Base-by-base conservation (phyloP, 2,329 filamentous ascomycete species). In the Trichoderma citrinoviride region DNA sequence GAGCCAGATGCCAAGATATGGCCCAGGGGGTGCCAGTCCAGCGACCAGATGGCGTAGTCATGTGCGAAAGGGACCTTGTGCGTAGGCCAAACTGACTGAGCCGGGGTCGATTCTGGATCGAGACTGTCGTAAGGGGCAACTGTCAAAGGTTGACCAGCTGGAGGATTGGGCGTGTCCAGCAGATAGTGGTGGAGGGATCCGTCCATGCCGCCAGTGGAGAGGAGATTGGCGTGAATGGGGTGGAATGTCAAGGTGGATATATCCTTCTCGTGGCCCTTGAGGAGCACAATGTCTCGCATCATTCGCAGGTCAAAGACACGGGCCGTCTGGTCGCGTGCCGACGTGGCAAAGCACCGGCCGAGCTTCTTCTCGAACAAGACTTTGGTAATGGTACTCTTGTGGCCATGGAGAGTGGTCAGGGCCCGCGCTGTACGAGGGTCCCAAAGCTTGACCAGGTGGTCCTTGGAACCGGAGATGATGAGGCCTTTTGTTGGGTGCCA, bases 401-500 rank as follows among this genome's bases (percentile, higher is more conserved):
- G 95, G 49, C 93, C 94, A 77, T 97, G 93, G 3, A 99, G 86
- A 0, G 94, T 98, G 0, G 94, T 97, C 62, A 99, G 82, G 75
- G 93, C 97, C 49, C 93, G 89, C 41, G 91, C 89, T 5, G 90
- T 94, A 64, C 95, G 87, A n/a, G 95, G 95, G 76, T 99, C 95
- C 95, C 95, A 99, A 49, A 99, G 87, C 77, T 98, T 98, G 73
- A 99, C 92, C 67, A 96, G 83, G 77, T 99, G 94, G 73, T 99
- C 95, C 79, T 99, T 99, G 12, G 94, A 98, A 43, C 95, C 95
- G 0, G 95, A 98, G 4, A 97, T 94, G 37, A 99, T 84, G 5
- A 99, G 80, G 1, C 95, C 95, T 79, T 97, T 98, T 21, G 90
- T 91, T 1, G 94, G 93, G 79, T 99, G 95, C 95, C 95, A 99